A percentile compares a stretch with the other conserved stretches of the same genome.
Evolutionary conservation across 2,329 filamentous ascomycete genomes (phyloP).

Genomic region (Colletotrichum scovillei): DNA sequence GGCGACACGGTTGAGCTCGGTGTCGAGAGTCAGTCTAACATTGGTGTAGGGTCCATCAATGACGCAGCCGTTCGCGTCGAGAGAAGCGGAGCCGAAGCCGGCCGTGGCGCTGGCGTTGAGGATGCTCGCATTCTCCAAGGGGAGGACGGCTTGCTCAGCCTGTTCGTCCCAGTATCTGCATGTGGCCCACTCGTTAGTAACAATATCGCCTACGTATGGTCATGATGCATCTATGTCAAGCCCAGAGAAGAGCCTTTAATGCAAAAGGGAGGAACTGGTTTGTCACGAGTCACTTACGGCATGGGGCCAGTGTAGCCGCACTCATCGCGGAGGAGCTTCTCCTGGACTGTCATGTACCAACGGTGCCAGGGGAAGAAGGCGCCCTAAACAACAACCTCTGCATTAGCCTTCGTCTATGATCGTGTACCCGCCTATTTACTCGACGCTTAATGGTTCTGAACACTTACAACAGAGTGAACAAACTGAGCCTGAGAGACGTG

Average conservation of each 20-base stretch:
- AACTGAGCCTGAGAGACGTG: conserved; percentile 32
- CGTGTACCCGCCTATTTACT: background rate
- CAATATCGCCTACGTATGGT: no score
- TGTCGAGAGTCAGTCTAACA: background rate
- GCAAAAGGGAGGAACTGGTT: conserved; percentile 2
- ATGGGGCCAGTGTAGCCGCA: conserved; percentile 47
- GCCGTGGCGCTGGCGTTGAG: conserved; percentile 43
- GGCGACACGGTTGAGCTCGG: conserved; percentile 11
- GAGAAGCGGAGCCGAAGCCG: conserved; percentile 42
- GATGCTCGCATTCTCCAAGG: conserved; percentile 40
- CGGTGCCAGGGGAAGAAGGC: conserved; percentile 51
- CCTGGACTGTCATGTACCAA: conserved; percentile 45
- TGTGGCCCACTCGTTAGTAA: background rate
- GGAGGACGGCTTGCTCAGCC: conserved; percentile 19
- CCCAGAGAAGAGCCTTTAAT: background rate
- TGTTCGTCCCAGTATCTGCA: conserved; percentile 31
- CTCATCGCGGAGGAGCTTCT: conserved; percentile 42
- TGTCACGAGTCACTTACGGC: conserved; percentile 44
- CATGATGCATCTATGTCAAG: no score
- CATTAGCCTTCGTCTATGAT: background rate
- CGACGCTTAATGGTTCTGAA: background rate
- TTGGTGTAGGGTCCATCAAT: conserved; percentile 40
- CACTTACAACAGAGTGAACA: conserved; percentile 30
- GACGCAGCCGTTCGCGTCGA: conserved; percentile 37
- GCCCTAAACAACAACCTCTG: background rate